Evolutionary conservation across 805 yeast genomes (phyloP).

Genomic region (Candida corydali): DNA sequence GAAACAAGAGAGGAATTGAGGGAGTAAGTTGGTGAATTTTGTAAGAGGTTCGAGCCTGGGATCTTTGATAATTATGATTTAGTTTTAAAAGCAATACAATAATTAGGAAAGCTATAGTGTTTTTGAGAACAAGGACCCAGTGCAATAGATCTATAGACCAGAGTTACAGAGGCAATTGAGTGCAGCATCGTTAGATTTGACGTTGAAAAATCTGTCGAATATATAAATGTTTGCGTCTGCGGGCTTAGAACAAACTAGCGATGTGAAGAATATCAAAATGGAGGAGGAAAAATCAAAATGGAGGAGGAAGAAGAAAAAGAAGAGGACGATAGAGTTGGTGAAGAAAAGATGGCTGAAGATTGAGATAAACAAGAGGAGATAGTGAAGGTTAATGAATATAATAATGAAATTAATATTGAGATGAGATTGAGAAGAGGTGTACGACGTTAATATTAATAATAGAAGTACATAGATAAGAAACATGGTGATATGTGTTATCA

Average conservation of each 20-base stretch:
- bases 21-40: constrained; percentile 27
- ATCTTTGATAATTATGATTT: constrained; percentile 35
- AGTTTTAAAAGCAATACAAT: constrained; percentile 27
- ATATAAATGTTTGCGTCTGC: constrained; percentile 24
- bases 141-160: not conserved
- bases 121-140: constrained; percentile 3
- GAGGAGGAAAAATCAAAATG: constrained; percentile 1
- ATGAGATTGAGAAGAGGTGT: too few species aligned
- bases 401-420: not conserved
- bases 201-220: constrained; percentile 19
- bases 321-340: too few species aligned
- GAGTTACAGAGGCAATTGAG: constrained; percentile 3
- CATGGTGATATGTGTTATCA: too few species aligned
- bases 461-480: too few species aligned
- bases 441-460: too few species aligned
- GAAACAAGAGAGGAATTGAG: constrained; percentile 23
- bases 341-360: not conserved
- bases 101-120: constrained; percentile 1
- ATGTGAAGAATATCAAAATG: constrained; percentile 3
- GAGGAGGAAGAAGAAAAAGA: not conserved
- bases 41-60: constrained; percentile 34
- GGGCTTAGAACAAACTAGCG: constrained; percentile 5
- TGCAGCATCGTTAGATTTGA: constrained; percentile 7
- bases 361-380: not conserved
- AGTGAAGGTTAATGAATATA: not conserved